These are phyloP conservation scores for Chrysophaeum taylorii DNA, from an alignment of 352 stramenopile genomes.

Conservation along the genomic window DNA sequence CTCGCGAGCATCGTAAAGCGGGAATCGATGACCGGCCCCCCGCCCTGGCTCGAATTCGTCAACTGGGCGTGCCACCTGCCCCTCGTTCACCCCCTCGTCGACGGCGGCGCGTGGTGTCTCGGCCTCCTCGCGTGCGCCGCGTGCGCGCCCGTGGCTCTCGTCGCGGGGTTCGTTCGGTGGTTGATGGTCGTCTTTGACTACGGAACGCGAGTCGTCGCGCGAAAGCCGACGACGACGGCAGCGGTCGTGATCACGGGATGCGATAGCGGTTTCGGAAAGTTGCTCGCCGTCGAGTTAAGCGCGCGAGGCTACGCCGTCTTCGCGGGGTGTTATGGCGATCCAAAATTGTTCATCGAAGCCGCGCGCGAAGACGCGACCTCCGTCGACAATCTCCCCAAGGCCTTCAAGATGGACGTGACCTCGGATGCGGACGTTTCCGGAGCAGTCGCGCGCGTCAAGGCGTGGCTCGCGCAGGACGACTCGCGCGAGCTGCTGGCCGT, in stretches of 20 bases:
- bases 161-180: not conserved
- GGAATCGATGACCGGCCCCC: not conserved
- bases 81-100: not conserved
- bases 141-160: not conserved
- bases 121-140: not conserved
- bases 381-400: not conserved
- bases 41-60: not conserved
- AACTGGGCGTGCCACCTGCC: not conserved
- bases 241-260: constrained; percentile 20
- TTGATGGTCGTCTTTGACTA: not conserved
- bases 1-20: not conserved
- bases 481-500: constrained; percentile 28
- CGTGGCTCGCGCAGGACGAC: not conserved
- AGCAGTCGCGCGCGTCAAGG: not conserved
- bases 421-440: not conserved
- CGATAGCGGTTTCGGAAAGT: constrained; percentile 16
- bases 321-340: constrained; percentile 20
- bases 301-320: constrained; percentile 12
- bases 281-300: constrained; percentile 19
- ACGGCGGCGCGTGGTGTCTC: not conserved
- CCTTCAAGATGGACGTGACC: constrained; percentile 12
- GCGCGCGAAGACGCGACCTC: not conserved
- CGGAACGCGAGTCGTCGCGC: too few species aligned
- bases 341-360: not conserved
- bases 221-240: not conserved